Percentiles rank a stretch among this genome's conserved stretches.
Conservation (phyloP, 495 filamentous ascomycete genomes). For the Hypoxylon lienhwacheense region DNA sequence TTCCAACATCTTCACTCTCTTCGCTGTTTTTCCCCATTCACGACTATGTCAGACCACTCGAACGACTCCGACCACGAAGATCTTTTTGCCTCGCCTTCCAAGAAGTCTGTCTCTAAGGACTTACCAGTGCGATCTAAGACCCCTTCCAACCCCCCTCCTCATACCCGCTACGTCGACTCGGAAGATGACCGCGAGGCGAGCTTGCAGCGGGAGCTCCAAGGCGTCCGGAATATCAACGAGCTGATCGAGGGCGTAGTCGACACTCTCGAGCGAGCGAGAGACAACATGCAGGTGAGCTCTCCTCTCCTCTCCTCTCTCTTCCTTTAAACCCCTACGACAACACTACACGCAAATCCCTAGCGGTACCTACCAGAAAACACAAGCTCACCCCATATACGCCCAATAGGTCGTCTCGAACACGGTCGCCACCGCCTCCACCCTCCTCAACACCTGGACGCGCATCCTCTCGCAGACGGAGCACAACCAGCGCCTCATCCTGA, state of each 20-base stretch:
- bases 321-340: neutral
- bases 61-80: slow-evolving; percentile 66
- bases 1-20: neutral
- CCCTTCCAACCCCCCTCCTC: slow-evolving; percentile 50
- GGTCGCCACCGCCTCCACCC: slow-evolving; percentile 81
- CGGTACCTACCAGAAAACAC: too few species aligned
- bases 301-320: neutral
- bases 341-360: slow-evolving; percentile 1
- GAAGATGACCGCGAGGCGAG: slow-evolving; percentile 72
- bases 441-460: slow-evolving; percentile 94
- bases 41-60: slow-evolving; percentile 50
- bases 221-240: slow-evolving; percentile 80
- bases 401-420: slow-evolving; percentile 80
- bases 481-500: slow-evolving; percentile 88
- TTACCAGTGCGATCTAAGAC: slow-evolving; percentile 44
- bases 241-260: slow-evolving; percentile 82
- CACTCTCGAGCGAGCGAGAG: slow-evolving; percentile 76
- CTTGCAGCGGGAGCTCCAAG: slow-evolving; percentile 75
- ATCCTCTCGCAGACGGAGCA: slow-evolving; percentile 97
- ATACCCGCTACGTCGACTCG: slow-evolving; percentile 59
- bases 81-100: slow-evolving; percentile 73
- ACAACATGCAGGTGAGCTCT: slow-evolving; percentile 80
- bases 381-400: neutral
- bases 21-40: neutral
- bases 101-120: slow-evolving; percentile 25